A percentile compares a stretch with the other conserved stretches of the same genome.
Evolutionary conservation across 169 alveolate species (phyloP).

Genomic region (Plasmodium gonderi): DNA sequence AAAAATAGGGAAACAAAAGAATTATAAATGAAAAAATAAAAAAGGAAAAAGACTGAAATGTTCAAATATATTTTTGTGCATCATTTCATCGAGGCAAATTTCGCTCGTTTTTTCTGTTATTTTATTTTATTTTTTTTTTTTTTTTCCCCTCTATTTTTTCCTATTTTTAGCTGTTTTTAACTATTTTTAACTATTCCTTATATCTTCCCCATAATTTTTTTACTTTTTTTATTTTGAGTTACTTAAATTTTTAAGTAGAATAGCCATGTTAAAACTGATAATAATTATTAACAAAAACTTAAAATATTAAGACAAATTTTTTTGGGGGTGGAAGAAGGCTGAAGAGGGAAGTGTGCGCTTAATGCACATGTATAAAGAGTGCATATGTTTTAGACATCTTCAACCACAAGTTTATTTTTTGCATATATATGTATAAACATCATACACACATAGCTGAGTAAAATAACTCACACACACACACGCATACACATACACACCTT

Average conservation of each 20-base stretch:
- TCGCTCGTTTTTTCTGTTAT: background rate
- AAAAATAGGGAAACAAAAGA: too few species aligned
- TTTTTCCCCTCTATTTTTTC: background rate
- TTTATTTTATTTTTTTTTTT: background rate
- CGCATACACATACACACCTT: too few species aligned
- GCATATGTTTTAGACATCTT: background rate
- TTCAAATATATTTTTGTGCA: background rate
- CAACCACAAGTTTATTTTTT: background rate
- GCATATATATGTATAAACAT: background rate
- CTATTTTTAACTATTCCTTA: background rate
- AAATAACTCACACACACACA: background rate
- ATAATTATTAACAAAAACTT: background rate
- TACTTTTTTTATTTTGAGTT: background rate
- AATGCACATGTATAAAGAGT: background rate
- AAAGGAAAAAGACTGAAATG: background rate
- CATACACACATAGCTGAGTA: background rate
- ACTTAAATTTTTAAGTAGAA: background rate
- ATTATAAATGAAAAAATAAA: background rate
- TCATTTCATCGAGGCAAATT: background rate
- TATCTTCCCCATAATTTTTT: background rate
- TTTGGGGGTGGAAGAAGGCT: background rate
- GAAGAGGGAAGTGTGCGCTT: background rate
- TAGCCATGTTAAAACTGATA: background rate
- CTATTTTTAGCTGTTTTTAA: background rate
- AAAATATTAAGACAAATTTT: background rate